phyloP scores from a whole-genome alignment of 2,329 filamentous ascomycete genomes.

The Fusarium torulosum region DNA sequence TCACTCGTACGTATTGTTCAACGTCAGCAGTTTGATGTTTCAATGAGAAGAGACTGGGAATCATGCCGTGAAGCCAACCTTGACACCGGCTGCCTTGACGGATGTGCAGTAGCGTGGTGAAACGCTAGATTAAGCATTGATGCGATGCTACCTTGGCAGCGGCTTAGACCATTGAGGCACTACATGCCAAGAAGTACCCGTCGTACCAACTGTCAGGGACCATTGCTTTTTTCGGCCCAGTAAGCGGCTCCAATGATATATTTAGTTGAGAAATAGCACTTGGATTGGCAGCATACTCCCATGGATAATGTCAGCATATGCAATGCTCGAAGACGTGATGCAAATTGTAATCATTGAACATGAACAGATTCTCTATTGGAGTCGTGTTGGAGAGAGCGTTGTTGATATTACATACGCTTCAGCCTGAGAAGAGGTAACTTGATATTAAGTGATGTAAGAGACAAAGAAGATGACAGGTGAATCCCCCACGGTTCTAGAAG shows the following conservation, averaged over 20 bases:
- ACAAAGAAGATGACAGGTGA: background rate
- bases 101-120: slow-evolving; percentile 32
- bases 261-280: background rate
- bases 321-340: background rate
- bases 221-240: background rate
- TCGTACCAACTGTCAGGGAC: slow-evolving; percentile 9
- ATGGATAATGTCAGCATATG: background rate
- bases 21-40: slow-evolving; percentile 3
- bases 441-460: too few species aligned
- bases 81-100: slow-evolving; percentile 21
- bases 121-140: slow-evolving; percentile 45
- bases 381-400: background rate
- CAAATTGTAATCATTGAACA: background rate
- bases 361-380: background rate
- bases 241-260: background rate
- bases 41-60: background rate
- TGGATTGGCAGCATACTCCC: background rate
- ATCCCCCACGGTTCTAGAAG: background rate
- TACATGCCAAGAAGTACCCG: slow-evolving; percentile 30
- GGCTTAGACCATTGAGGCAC: background rate
- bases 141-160: slow-evolving; percentile 47
- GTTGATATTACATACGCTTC: background rate
- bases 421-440: background rate
- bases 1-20: background rate
- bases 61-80: background rate